Base-by-base conservation (phyloP, 257 asterid species). In the Sherardia arvensis region DNA sequence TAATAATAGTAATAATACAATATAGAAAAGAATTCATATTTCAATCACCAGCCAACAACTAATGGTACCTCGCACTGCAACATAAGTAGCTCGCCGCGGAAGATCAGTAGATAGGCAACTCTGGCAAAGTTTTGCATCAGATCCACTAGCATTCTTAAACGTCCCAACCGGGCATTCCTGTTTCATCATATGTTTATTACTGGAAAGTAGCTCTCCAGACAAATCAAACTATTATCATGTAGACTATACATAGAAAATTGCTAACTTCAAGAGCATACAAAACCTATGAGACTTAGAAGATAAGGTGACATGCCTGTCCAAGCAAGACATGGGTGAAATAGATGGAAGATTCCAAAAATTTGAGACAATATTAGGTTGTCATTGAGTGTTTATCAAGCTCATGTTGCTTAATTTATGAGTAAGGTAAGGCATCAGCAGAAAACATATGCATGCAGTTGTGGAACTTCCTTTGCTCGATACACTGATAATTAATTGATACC, bases 161-260 rank as follows among this genome's bases (percentile, higher is more conserved):
- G 95, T 87, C 71, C 97, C 97, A 70, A 87, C 73, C 26, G 97
- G 97, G 77, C 97, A 90, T 79, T 90, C 97, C 97, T 90, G 87
- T 71, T 70, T 64, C 66, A 71, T 55, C 34, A 69, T 57, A 64
- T 69, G 22, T 29, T 64, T 64, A 74, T 61, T 51, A 33, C 32
- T 58, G 66, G 45, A 70, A 30, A 20, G 66, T 26, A 57, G 51
- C 45, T 43, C 32, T 47, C 57, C 34, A 45, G 23, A 28, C 18
- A 11, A 49, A 5, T 18, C 53, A 2, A 61, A 61, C n/a, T 20
- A 28, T 15, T 12, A 2, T 8, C 28, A 18, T 28, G 10, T 18
- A 5, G 34, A 58, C 17, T 12, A 36, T 21, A 36, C 2, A 20
- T 21, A 49, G 8, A 21, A 62, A 26, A 62, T 38, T 21, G 47